These are phyloP conservation scores for Erysimum cheiranthoides DNA, from an alignment of 345 rosid genomes.

Conservation along the genomic window DNA sequence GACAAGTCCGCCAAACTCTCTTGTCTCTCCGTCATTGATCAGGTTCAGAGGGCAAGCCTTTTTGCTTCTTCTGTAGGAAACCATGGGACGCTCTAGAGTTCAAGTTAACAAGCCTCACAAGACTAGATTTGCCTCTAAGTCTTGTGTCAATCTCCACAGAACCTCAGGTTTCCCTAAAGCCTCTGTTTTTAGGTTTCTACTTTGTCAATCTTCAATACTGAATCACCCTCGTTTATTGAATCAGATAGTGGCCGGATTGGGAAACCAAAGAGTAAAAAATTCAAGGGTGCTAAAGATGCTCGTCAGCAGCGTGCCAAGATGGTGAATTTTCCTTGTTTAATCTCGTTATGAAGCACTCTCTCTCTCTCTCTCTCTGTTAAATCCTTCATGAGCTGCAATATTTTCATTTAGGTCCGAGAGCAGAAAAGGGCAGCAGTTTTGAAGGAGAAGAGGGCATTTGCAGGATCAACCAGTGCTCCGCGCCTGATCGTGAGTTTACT, in stretches of 20 bases:
- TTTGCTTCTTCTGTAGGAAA: background rate
- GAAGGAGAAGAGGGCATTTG: slow-evolving; percentile 77
- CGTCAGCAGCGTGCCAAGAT: slow-evolving; percentile 81
- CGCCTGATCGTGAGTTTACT: slow-evolving; percentile 70
- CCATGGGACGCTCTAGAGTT: slow-evolving; percentile 72
- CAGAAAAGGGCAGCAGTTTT: slow-evolving; percentile 80
- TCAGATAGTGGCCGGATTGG: slow-evolving; percentile 69
- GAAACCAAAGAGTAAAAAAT: slow-evolving; percentile 62
- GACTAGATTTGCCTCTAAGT: slow-evolving; percentile 75
- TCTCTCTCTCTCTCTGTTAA: no score
- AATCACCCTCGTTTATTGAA: background rate
- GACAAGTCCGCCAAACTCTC: no score
- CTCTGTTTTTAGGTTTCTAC: no score
- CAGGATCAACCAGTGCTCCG: slow-evolving; percentile 65
- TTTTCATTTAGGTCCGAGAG: slow-evolving; percentile 58
- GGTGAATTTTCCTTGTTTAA: no score
- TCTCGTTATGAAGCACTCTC: no score
- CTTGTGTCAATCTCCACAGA: slow-evolving; percentile 79
- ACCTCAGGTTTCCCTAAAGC: slow-evolving; percentile 38
- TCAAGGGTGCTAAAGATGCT: slow-evolving; percentile 73
- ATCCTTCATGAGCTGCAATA: no score
- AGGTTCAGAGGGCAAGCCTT: no score
- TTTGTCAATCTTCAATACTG: background rate
- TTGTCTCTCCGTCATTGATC: no score
- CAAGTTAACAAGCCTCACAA: slow-evolving; percentile 91